Base-by-base conservation (phyloP, 192 early-diverging fungal genomes). In the Coemansia sp. region DNA sequence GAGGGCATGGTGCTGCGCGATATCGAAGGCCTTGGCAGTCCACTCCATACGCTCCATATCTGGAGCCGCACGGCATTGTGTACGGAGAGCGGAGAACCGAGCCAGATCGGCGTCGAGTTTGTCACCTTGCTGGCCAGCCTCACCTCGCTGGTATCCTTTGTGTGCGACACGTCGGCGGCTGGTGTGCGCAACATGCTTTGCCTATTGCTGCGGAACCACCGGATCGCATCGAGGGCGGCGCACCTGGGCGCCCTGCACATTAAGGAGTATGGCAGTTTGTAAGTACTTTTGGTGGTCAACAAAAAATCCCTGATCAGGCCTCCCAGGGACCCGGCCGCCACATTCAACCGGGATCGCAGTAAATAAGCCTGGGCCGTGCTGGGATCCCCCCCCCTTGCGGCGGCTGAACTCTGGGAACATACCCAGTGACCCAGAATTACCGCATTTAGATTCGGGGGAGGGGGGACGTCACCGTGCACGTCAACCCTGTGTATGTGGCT, bases 1-100 rank as follows among this genome's bases (percentile, higher is more conserved):
- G 36, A 19, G 10, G 17, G 6, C 16, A 17, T 32, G 28, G 47
- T 56, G 16, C 18, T 47, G 9, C 28, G 19, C 14, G 32, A 44
- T 18, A 39, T 44, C 8, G 27, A 25, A 4, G 11, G 34, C 5
- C 25, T 55, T 7, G 31, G 47, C 22, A 40, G 42, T 5, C 48
- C 41, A 16, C 35, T 64, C 28, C 53, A 64, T 23, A 47, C 56
- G n/a, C 53, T 64, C 17, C 27, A 49, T 47, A 47, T 64, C 23
- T 64, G 61, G 53, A 52, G 56, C 14, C 55, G 45, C 18, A 48
- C 44, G 41, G 23, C 37, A 4, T 38, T 64, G 18, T 56, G 61
- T 19, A 31, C 27, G 1, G 17, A 36, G 16, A 47, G 35, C 10
- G 61, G 54, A 18, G 16, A 22, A 12, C 8, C 50, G 32, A 51